These are phyloP conservation scores for Chrysanthemum seticuspe DNA, from an alignment of 129 eudicot species.

Conservation along the genomic window DNA sequence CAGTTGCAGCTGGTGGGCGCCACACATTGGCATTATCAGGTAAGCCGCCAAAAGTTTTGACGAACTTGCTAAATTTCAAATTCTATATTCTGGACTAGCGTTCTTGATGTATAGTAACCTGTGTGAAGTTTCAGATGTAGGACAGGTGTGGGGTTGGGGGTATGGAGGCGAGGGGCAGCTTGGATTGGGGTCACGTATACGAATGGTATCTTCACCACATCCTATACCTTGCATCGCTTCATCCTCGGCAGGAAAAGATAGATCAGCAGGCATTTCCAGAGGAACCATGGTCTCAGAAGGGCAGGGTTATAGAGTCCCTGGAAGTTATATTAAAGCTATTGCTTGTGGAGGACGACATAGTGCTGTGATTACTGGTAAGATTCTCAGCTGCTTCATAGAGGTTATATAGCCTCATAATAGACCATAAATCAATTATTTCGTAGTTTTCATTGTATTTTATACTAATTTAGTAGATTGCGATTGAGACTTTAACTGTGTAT, in stretches of 20 bases:
- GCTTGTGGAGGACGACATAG: slow-evolving; percentile 99
- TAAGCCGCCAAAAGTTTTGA: slow-evolving; percentile 11
- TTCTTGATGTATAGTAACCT: slow-evolving; percentile 30
- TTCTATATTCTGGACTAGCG: neutral
- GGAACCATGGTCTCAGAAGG: slow-evolving; percentile 53
- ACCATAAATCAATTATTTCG: neutral
- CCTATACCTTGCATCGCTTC: slow-evolving; percentile 87
- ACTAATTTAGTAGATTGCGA: too few relatives aligned
- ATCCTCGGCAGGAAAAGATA: slow-evolving; percentile 57
- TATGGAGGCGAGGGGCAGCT: slow-evolving; percentile 99
- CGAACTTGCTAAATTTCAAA: neutral
- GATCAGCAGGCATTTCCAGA: slow-evolving; percentile 46
- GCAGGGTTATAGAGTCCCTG: slow-evolving; percentile 82
- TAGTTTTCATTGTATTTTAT: too few relatives aligned
- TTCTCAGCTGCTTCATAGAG: neutral
- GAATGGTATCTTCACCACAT: slow-evolving; percentile 98
- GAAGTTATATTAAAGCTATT: slow-evolving; percentile 74
- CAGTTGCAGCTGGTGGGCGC: slow-evolving; percentile 99
- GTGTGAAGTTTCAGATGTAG: slow-evolving; percentile 69
- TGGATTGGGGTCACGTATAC: slow-evolving; percentile 86
- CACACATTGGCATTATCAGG: slow-evolving; percentile 94
- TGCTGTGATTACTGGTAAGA: slow-evolving; percentile 83
- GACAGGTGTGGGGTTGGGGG: slow-evolving; percentile 99
- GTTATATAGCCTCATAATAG: neutral
- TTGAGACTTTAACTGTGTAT: slow-evolving; percentile 3